Evolutionary conservation across 1,139 yeast species (phyloP).

Genomic region (Wickerhamomyces sp.): DNA sequence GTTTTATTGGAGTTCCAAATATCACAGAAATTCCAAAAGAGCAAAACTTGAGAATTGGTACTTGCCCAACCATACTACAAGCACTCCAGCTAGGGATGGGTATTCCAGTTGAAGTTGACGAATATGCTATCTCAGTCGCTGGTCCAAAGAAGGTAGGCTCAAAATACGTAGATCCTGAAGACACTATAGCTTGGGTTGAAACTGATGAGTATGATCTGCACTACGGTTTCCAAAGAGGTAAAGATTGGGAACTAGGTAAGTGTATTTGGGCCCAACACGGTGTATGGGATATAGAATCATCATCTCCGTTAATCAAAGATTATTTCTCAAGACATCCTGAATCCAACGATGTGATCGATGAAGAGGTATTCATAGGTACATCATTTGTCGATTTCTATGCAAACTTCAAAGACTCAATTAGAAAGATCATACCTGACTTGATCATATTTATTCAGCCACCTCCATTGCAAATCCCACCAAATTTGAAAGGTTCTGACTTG

Average conservation of each 20-base stretch:
- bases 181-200: slow-evolving; percentile 63
- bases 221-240: slow-evolving; percentile 66
- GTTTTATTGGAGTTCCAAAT: slow-evolving; percentile 53
- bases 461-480: slow-evolving; percentile 76
- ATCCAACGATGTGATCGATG: slow-evolving; percentile 42
- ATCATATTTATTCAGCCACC: slow-evolving; percentile 79
- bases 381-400: slow-evolving; percentile 58
- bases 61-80: slow-evolving; percentile 65
- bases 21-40: slow-evolving; percentile 43
- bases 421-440: slow-evolving; percentile 41
- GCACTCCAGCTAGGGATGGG: slow-evolving; percentile 71
- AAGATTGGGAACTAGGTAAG: slow-evolving; percentile 63
- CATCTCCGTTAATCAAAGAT: slow-evolving; percentile 38
- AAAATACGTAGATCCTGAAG: slow-evolving; percentile 58
- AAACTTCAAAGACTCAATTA: slow-evolving; percentile 42
- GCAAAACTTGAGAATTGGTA: slow-evolving; percentile 59
- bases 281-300: slow-evolving; percentile 56
- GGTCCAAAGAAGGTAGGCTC: slow-evolving; percentile 70
- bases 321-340: slow-evolving; percentile 44
- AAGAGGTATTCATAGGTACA: slow-evolving; percentile 56
- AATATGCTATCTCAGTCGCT: slow-evolving; percentile 59
- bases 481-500: slow-evolving; percentile 46
- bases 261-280: slow-evolving; percentile 80
- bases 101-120: slow-evolving; percentile 56
- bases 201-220: slow-evolving; percentile 46